Evolutionary conservation across 768 basidiomycete genomes (phyloP), one percentile per base, ranked within the genome.

Genomic region (Pleurotus salmoneostramineus): DNA sequence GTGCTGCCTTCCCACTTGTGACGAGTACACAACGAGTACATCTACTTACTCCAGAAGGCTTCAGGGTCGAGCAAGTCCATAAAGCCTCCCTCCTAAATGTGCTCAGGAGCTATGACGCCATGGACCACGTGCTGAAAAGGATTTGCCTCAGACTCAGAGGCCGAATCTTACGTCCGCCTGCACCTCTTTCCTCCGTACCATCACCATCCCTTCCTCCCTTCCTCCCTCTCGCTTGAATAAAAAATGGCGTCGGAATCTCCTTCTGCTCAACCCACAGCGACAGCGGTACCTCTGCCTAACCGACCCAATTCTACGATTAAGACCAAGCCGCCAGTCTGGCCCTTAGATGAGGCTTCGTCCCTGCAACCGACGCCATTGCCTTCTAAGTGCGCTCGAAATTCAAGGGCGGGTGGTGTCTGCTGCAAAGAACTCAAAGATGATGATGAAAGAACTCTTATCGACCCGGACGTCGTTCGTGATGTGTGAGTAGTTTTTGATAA

Each of bases 391-490:
- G 78, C 79, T 12, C 72, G 80, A 60, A 72, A 81, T 56, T 71
- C 74, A 34, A 77, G 80, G 34, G 74, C 73, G 46, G 82, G 81
- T 51, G 90, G 88, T 6, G 71, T 94, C 3, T 96, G 95, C 73
- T 97, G 94, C 76, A 89, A 92, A 65, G 91, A 95, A 56, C 83
- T 96, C 58, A 92, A 85, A 66, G 83, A 76, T 51, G 82, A 87
- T 10, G 91, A 93, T 49, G 87, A 93, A 58, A 82, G 93, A 27
- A 88, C 83, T 0, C 80, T 97, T 37, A 75, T 96, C 37, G 84
- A 96, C 67, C 94, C 95, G 0, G 93, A 95, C 61, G 74, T 95
- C 48, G 81, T 96, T 15, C 85, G 93, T 6, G 93, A 95, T 62
- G 83, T 93, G 92, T 93, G 66, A 68, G 89, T 74, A 4, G 62